Conservation (phyloP, 352 stramenopile species). For the Phytopythium litorale region DNA sequence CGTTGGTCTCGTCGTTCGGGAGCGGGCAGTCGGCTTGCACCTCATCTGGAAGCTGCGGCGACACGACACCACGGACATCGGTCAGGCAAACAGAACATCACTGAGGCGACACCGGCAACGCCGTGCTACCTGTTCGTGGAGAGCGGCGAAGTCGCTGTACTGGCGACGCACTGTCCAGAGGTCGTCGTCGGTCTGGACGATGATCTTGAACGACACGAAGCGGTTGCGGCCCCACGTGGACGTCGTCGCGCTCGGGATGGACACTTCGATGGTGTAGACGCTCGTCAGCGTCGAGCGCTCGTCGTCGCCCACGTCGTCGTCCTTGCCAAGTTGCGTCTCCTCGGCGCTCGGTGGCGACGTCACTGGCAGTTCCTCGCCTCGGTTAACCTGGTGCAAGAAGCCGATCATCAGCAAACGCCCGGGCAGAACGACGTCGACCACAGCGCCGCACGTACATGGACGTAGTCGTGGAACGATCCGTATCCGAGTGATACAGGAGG, state of each 20-base stretch:
- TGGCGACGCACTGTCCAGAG: conserved; percentile 59
- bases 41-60: conserved; percentile 33
- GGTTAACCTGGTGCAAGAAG: neutral
- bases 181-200: conserved; percentile 68
- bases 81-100: neutral
- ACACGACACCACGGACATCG: too few species aligned
- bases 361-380: neutral
- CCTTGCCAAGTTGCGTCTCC: neutral
- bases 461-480: conserved; percentile 50
- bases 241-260: conserved; percentile 63
- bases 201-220: conserved; percentile 75
- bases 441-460: conserved; percentile 10
- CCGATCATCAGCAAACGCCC: too few species aligned
- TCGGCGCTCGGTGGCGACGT: neutral
- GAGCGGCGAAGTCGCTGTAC: conserved; percentile 57
- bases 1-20: conserved; percentile 31
- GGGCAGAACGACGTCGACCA: neutral
- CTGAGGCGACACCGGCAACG: neutral
- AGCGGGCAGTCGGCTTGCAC: conserved; percentile 40
- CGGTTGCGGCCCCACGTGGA: conserved; percentile 69
- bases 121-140: conserved; percentile 43
- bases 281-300: conserved; percentile 7
- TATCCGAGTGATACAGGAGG: conserved; percentile 38
- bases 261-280: conserved; percentile 35
- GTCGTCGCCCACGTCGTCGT: conserved; percentile 1